Evolutionary conservation across 257 asterid genomes (phyloP), one percentile per base, ranked within the genome.

Genomic region (Penstemon davidsonii): DNA sequence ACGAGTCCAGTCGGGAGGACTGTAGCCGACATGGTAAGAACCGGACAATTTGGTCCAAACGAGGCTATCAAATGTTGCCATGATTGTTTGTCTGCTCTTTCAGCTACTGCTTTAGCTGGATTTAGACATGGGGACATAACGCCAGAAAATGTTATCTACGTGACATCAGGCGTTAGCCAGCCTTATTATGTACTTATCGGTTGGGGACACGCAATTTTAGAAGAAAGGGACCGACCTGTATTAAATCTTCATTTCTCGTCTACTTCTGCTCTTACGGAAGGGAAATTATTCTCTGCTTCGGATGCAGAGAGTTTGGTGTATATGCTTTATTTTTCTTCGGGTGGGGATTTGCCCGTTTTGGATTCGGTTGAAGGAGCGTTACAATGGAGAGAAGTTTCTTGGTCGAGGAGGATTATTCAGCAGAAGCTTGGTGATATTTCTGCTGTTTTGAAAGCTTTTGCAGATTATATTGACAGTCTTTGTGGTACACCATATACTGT

Each of bases 301-400:
- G 99, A 94, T 72, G 97, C 97, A 5, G 99, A 94, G 79, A 88
- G 97, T 80, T 81, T 94, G 25, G 96, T 94, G 0, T 94, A 91
- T 70, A 79, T 87, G 92, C 89, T 94, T 6, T 88, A 91, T 68
- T 91, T 87, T 73, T 84, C 86, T 46, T 76, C 77, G 3, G 96
- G 96, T 53, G 89, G 87, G 62, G 86, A 88, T 66, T 75, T 88
- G 72, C 99, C 99, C 5, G 85, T 82, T 51, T 76, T 94, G 66
- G 99, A 94, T 78, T 94, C 99, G 3, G 96, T 94, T 3, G 99
- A 94, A 76, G 97, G 97, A 59, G 99, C 99, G 43, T 74, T 94
- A 54, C 81, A 85, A 55, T 94, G 99, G 99, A 88, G 99, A 78
- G 99, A 91, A 80, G 76, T 80, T 9, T 80, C 92, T n/a, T 94